Base-by-base conservation (phyloP, 768 basidiomycete species). In the Kockovaella imperatae region DNA sequence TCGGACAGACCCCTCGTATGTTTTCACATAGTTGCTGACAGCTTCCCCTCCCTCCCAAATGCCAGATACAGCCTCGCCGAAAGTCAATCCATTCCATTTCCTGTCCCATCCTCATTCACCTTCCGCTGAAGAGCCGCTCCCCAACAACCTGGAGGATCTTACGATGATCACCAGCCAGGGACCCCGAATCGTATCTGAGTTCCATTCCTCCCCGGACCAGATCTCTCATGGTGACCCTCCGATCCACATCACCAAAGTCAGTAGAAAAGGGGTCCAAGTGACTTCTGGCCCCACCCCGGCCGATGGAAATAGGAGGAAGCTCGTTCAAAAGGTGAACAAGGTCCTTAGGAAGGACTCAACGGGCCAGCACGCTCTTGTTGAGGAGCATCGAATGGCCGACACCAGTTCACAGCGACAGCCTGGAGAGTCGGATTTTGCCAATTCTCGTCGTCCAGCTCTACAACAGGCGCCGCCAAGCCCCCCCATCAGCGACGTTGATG, bases 61-160 rank as follows among this genome's bases (percentile, higher is more conserved):
- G n/a, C n/a, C n/a, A n/a, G n/a, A n/a, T n/a, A n/a, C n/a, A n/a
- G n/a, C n/a, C n/a, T n/a, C n/a, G 17, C 57, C 68, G 1, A 48
- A 45, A 29, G 57, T 70, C 47, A 70, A 70, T 47, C 68, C 68
- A 3, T 70, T 68, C 49, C 66, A 70, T 47, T 52, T 56, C 15
- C 45, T 70, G 1, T 62, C 66, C 2, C 62, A 68, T 29, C 60
- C 62, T 1, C 23, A 54, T 17, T 45, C 44, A 4, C 29, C 44
- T 7, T 57, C 55, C 5, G 34, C 54, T 18, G 36, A 60, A 10
- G 62, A 60, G 11, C 55, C 43, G 32, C 47, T 64, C 60, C 60
- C 5, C 49, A 56, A 3, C 60, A 57, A 31, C 49, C 54, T 20
- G 50, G 58, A 47, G 54, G 54, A 20, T n/a, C n/a, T n/a, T n/a